Evolutionary conservation across 202 grass and related monocot species (phyloP).

Genomic region (Elaeis oleifera): DNA sequence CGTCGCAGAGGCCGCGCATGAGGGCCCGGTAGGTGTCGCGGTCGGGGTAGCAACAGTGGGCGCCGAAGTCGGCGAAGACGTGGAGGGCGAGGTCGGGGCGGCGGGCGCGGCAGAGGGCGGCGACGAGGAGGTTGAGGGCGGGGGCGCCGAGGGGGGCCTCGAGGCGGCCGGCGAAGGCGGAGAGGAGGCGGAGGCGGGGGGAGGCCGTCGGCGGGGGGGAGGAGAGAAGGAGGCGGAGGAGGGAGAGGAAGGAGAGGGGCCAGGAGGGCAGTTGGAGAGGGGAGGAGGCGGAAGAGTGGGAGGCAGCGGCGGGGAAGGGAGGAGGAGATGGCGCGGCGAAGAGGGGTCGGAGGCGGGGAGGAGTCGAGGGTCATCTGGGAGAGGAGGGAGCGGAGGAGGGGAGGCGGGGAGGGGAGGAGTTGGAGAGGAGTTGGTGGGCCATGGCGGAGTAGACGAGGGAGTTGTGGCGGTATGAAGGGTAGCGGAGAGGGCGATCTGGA

Average conservation of each 20-base stretch:
- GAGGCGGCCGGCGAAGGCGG: constrained; percentile 25
- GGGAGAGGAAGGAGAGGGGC: constrained; percentile 61
- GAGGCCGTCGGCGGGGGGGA: constrained; percentile 9
- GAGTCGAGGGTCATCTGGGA: constrained; percentile 2
- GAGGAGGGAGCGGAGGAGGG: constrained; percentile 4
- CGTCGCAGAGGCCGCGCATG: constrained; percentile 50
- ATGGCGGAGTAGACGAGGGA: constrained; percentile 43
- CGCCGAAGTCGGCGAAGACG: constrained; percentile 53
- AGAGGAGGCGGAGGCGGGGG: constrained; percentile 44
- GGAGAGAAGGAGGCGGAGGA: constrained; percentile 48
- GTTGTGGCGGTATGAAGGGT: constrained; percentile 76
- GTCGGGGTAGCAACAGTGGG: constrained; percentile 40
- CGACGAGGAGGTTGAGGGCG: constrained; percentile 48
- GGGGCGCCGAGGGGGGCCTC: constrained; percentile 34
- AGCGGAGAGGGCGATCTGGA: constrained; percentile 36
- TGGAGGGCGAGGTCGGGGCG: constrained; percentile 51
- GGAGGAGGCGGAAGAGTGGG: constrained; percentile 45
- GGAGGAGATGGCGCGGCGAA: constrained; percentile 45
- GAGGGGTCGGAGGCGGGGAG: constrained; percentile 44
- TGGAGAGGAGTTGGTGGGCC: constrained; percentile 33
- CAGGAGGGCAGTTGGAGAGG: constrained; percentile 47
- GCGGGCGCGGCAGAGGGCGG: constrained; percentile 16
- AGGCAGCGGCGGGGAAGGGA: constrained; percentile 28
- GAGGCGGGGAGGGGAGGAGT: constrained; percentile 36
- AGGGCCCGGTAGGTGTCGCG: constrained; percentile 51